A percentile compares a stretch with the other conserved stretches of the same genome.
phyloP scores from a whole-genome alignment of 1,139 yeast species.

The Sporopachydermia cereana region DNA sequence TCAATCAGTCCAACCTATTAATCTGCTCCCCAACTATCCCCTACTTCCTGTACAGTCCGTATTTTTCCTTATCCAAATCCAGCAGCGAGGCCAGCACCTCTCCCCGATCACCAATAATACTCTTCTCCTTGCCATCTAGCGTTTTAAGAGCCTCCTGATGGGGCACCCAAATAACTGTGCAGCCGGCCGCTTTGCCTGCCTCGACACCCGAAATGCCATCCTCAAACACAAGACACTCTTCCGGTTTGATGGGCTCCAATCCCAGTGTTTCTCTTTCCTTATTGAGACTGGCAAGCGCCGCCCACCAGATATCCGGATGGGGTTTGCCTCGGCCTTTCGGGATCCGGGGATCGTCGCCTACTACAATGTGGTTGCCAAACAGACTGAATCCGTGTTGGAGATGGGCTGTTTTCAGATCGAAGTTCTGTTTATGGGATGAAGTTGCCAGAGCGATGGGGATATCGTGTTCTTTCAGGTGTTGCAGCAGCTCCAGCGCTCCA shows the following conservation, averaged over 20 bases:
- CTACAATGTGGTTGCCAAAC: slow-evolving; percentile 60
- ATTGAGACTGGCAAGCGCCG: slow-evolving; percentile 65
- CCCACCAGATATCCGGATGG: slow-evolving; percentile 80
- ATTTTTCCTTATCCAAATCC: slow-evolving; percentile 43
- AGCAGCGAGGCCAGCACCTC: slow-evolving; percentile 40
- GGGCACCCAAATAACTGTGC: slow-evolving; percentile 86
- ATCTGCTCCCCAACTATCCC: too few relatives aligned
- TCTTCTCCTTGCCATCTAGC: slow-evolving; percentile 30
- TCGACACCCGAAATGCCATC: slow-evolving; percentile 87
- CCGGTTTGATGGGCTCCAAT: slow-evolving; percentile 41
- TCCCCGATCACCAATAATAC: slow-evolving; percentile 43
- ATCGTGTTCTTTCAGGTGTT: slow-evolving; percentile 33
- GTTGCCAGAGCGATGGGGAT: slow-evolving; percentile 92
- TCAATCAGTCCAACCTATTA: neutral
- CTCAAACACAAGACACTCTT: slow-evolving; percentile 82
- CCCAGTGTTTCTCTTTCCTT: slow-evolving; percentile 24
- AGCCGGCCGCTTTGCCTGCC: slow-evolving; percentile 80
- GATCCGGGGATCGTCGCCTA: slow-evolving; percentile 80
- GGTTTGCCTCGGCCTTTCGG: slow-evolving; percentile 88
- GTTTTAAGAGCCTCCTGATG: slow-evolving; percentile 55
- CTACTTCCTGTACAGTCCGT: too few relatives aligned
- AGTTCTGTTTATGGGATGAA: slow-evolving; percentile 56
- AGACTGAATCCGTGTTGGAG: slow-evolving; percentile 45
- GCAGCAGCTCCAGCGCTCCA: slow-evolving; percentile 66
- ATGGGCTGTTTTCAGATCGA: slow-evolving; percentile 55